Conservation (phyloP, 164 flowering plant species). For the Warburgia ugandensis region DNA sequence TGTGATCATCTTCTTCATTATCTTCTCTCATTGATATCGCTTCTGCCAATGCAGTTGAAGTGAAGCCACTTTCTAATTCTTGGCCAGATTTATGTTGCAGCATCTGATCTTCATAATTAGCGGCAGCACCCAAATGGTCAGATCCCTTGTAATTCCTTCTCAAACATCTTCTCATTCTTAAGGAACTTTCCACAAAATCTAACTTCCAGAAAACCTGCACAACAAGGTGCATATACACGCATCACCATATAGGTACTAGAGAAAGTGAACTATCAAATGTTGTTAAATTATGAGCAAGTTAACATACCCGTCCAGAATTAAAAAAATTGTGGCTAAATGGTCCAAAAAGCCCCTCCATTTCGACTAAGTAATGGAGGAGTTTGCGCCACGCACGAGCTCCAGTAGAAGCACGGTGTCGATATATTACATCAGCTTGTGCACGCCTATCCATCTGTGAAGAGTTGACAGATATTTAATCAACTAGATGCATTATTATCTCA, state of each 20-base stretch:
- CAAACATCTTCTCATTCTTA: constrained; percentile 81
- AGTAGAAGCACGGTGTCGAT: constrained; percentile 43
- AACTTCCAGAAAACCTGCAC: constrained; percentile 91
- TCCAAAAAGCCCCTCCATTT: constrained; percentile 77
- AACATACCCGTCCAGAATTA: constrained; percentile 55
- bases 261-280: not conserved
- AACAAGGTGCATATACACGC: not conserved
- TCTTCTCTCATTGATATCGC: constrained; percentile 61
- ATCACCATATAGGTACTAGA: not conserved
- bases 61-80: constrained; percentile 12
- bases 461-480: not conserved
- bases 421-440: constrained; percentile 56
- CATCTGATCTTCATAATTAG: constrained; percentile 59
- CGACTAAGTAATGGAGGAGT: constrained; percentile 71
- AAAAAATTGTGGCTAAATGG: constrained; percentile 46
- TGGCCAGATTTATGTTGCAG: constrained; percentile 26
- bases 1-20: constrained; percentile 66
- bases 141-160: constrained; percentile 78
- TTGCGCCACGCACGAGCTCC: constrained; percentile 92
- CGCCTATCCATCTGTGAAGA: constrained; percentile 82
- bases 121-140: constrained; percentile 90
- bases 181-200: constrained; percentile 84
- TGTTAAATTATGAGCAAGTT: not conserved
- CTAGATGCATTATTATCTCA: not conserved
- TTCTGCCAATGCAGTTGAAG: constrained; percentile 75